Percentiles rank a stretch among this genome's conserved stretches.
These are phyloP conservation scores for Vinca minor DNA, from an alignment of 257 asterid species.

Conservation along the genomic window DNA sequence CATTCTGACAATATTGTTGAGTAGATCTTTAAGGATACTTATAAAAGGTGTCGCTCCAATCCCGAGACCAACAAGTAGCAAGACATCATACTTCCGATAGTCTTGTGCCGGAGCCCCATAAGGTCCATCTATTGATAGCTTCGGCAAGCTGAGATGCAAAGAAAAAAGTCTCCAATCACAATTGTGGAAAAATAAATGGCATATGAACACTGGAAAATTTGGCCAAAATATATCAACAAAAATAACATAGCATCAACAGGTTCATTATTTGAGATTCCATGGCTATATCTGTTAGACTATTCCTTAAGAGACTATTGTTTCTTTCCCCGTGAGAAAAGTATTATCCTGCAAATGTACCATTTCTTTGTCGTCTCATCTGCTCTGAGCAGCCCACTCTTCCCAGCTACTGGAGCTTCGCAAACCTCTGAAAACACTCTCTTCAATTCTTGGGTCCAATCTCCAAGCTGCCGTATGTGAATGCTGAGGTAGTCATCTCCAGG, in stretches of 20 bases:
- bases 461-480: conserved; percentile 26
- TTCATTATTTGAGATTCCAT: conserved; percentile 8
- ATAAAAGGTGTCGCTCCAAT: conserved; percentile 77
- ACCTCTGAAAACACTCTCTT: conserved; percentile 5
- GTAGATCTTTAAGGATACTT: conserved; percentile 62
- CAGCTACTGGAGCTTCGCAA: background rate
- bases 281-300: background rate
- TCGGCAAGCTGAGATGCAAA: conserved; percentile 44
- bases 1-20: conserved; percentile 59
- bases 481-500: conserved; percentile 24
- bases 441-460: conserved; percentile 33
- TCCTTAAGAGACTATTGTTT: no score
- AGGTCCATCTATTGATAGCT: conserved; percentile 60
- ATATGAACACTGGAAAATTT: no score
- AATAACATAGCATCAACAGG: no score
- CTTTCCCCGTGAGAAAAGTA: no score
- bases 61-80: conserved; percentile 62
- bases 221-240: no score
- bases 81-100: conserved; percentile 54
- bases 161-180: no score
- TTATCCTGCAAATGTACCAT: no score
- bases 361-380: no score
- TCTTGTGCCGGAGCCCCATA: conserved; percentile 83
- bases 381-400: no score
- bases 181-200: no score